Evolutionary conservation across 1,284 basidiomycete species (phyloP), one percentile per base, ranked within the genome.

Genomic region (Marasmius sp.): DNA sequence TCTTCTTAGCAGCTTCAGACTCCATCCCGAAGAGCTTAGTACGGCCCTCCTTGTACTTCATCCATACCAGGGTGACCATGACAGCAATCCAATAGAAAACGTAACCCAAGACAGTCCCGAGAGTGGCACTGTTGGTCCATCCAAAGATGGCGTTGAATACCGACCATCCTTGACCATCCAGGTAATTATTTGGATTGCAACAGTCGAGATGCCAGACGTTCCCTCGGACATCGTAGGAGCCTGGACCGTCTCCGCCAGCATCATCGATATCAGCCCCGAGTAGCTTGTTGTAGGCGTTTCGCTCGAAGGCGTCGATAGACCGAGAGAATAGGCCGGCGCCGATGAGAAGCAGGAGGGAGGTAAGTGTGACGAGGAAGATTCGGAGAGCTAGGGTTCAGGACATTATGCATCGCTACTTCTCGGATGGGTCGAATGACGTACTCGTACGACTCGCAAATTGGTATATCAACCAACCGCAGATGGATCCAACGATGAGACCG

Each of bases 191-290:
- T 0, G 93, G 86, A 74, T 86, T 88, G 72, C 94, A 95, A 76
- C 93, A 95, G 63, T 91, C 76, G 57, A 96, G 79, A 72, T 94
- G 90, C 94, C 93, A 96, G 6, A 97, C 91, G 70, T 85, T 93
- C 12, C 90, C 90, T 61, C 82, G 82, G 10, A 95, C 91, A 65
- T 85, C 77, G 80, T 85, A 97, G 5, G 88, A 87, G 3, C 94
- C 94, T 0, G 94, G 93, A 0, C 94, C 94, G 59, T 87, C 84
- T 9, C 93, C 93, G 5, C 81, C 83, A 0, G 86, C 74, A 72
- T 96, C 94, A 67, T 92, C 92, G 9, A 88, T 85, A 64, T 93
- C 86, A 0, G 79, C 79, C 16, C 95, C 94, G 52, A 96, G 86
- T 66, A 91, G 76, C 1, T 74, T 71, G 69, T 88, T 85, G 77